These are phyloP conservation scores for Sporothrix globosa DNA, from an alignment of 2,329 filamentous ascomycete genomes.

Conservation along the genomic window DNA sequence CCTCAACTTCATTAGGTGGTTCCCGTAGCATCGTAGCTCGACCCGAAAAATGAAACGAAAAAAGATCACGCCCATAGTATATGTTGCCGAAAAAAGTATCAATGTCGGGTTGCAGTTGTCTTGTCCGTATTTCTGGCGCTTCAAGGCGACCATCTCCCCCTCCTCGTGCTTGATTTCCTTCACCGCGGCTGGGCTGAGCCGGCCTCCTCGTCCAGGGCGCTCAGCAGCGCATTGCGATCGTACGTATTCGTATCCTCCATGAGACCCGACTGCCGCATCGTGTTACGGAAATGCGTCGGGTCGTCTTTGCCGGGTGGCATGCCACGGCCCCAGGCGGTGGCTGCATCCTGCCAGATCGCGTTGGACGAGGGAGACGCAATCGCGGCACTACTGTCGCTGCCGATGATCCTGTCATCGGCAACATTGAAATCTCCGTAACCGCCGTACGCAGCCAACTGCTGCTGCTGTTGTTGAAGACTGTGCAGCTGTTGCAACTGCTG, in stretches of 20 bases:
- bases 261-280: slow-evolving; percentile 34
- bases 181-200: slow-evolving; percentile 19
- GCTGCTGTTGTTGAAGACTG: not conserved
- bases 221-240: slow-evolving; percentile 37
- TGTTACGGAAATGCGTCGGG: slow-evolving; percentile 38
- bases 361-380: not conserved
- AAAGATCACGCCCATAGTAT: not conserved
- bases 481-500: slow-evolving; percentile 24
- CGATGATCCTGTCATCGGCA: not conserved
- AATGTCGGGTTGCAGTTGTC: not conserved
- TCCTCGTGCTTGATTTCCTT: not conserved
- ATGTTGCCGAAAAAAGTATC: not conserved
- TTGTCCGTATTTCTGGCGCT: not conserved
- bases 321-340: slow-evolving; percentile 37
- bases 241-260: slow-evolving; percentile 37
- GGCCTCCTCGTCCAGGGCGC: slow-evolving; percentile 33
- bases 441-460: slow-evolving; percentile 6
- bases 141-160: not conserved
- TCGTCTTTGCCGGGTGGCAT: slow-evolving; percentile 36
- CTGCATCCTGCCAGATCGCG: slow-evolving; percentile 36
- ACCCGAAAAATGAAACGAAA: not conserved
- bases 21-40: not conserved
- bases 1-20: not conserved
- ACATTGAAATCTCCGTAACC: slow-evolving; percentile 12
- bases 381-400: not conserved